These are phyloP conservation scores for Globisporangium uncinulatum DNA, from an alignment of 352 stramenopile species.

Conservation along the genomic window DNA sequence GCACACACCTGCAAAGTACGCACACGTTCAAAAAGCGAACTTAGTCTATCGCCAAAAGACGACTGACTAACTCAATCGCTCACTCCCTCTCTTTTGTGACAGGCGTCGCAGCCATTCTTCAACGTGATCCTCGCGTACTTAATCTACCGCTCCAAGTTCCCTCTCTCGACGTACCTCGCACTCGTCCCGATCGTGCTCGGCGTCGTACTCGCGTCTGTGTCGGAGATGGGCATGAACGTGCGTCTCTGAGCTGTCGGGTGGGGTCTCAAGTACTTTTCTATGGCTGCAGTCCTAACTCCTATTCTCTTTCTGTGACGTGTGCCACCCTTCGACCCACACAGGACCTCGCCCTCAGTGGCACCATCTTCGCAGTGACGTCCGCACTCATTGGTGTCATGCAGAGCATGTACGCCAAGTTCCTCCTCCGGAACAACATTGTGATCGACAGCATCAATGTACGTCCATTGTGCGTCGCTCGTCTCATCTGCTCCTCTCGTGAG, in stretches of 20 bases:
- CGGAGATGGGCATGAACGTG: constrained; percentile 82
- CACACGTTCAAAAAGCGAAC: no score
- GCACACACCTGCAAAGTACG: constrained; percentile 77
- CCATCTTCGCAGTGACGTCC: constrained; percentile 67
- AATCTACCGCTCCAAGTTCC: constrained; percentile 72
- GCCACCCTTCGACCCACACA: constrained; percentile 14
- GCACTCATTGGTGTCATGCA: constrained; percentile 79
- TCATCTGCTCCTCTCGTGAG: no score
- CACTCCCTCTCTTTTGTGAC: not conserved
- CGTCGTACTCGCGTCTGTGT: constrained; percentile 78
- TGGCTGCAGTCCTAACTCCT: not conserved
- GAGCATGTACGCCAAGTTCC: constrained; percentile 87
- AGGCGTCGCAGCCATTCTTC: constrained; percentile 81
- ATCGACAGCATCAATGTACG: constrained; percentile 80
- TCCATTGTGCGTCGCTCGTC: not conserved
- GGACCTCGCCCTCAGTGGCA: constrained; percentile 61
- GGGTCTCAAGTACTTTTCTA: not conserved
- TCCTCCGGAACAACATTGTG: constrained; percentile 70
- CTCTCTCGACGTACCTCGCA: constrained; percentile 64
- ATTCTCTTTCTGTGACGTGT: not conserved
- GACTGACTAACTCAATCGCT: not conserved
- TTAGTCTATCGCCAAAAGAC: no score
- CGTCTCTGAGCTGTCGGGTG: not conserved
- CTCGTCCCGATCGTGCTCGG: constrained; percentile 79
- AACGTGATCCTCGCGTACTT: constrained; percentile 79